Conservation (phyloP, 306 rosid species). For the Prunus mira region DNA sequence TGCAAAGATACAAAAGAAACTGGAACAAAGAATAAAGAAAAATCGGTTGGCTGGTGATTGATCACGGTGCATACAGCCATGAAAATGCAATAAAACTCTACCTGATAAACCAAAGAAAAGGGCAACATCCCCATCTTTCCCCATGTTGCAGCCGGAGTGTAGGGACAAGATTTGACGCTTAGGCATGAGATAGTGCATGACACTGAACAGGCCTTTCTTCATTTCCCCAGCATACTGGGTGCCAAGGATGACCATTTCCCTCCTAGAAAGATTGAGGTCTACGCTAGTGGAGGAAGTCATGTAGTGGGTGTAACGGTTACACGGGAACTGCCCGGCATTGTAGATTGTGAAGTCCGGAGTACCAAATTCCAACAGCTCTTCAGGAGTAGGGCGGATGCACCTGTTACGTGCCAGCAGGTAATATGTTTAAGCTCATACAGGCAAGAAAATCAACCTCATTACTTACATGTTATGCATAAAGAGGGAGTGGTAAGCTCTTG, state of each 20-base stretch:
- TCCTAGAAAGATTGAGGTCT: constrained; percentile 81
- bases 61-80: constrained; percentile 5
- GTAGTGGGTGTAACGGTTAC: constrained; percentile 91
- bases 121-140: constrained; percentile 84
- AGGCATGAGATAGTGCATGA: constrained; percentile 96
- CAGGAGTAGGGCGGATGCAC: constrained; percentile 89
- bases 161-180: constrained; percentile 73
- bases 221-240: constrained; percentile 97
- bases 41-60: background rate
- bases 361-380: constrained; percentile 88
- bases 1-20: background rate
- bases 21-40: background rate
- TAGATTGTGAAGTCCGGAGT: constrained; percentile 94
- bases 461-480: constrained; percentile 99
- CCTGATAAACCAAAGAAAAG: constrained; percentile 98
- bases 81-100: constrained; percentile 15
- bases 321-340: constrained; percentile 95
- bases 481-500: constrained; percentile 94
- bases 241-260: constrained; percentile 96
- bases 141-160: constrained; percentile 92
- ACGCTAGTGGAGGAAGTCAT: constrained; percentile 95
- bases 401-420: constrained; percentile 41
- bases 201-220: constrained; percentile 91
- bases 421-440: background rate
- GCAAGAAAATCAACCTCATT: constrained; percentile 6